A percentile compares a stretch with the other conserved stretches of the same genome.
Evolutionary conservation across 805 yeast genomes (phyloP).

Genomic region (Nakazawaea laoshanensis): DNA sequence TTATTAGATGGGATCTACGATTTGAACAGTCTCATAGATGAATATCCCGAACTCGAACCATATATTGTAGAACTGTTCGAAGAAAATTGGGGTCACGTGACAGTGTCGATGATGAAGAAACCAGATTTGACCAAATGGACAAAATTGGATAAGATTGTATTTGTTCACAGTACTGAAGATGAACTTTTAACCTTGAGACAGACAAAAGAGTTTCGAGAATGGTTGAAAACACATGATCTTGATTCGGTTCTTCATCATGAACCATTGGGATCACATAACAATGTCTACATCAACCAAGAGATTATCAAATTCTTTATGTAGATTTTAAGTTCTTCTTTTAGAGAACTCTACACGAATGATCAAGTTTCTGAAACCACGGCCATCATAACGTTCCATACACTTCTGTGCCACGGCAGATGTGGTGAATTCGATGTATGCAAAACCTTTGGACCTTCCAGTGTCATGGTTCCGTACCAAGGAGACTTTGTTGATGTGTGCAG

Average conservation of each 20-base stretch:
- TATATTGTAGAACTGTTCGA: constrained; percentile 57
- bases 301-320: constrained; percentile 20
- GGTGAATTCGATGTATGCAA: constrained; percentile 84
- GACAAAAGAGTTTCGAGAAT: constrained; percentile 27
- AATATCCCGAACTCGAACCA: constrained; percentile 48
- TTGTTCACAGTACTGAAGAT: constrained; percentile 59
- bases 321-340: constrained; percentile 26
- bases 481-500: constrained; percentile 60
- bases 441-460: constrained; percentile 91
- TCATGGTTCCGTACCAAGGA: constrained; percentile 84
- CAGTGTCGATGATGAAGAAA: constrained; percentile 4
- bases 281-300: constrained; percentile 40
- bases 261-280: constrained; percentile 54
- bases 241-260: constrained; percentile 20
- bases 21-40: constrained; percentile 37
- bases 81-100: constrained; percentile 11
- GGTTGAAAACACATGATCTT: constrained; percentile 19
- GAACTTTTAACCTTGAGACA: constrained; percentile 54
- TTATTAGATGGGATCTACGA: constrained; percentile 70
- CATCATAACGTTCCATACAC: constrained; percentile 73
- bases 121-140: constrained; percentile 17
- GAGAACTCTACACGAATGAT: constrained; percentile 64
- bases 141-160: constrained; percentile 17
- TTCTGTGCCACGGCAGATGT: constrained; percentile 60
- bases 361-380: constrained; percentile 88